Evolutionary conservation across 2,329 filamentous ascomycete species (phyloP), one percentile per base, ranked within the genome.

Genomic region (Orbilia oligospora): DNA sequence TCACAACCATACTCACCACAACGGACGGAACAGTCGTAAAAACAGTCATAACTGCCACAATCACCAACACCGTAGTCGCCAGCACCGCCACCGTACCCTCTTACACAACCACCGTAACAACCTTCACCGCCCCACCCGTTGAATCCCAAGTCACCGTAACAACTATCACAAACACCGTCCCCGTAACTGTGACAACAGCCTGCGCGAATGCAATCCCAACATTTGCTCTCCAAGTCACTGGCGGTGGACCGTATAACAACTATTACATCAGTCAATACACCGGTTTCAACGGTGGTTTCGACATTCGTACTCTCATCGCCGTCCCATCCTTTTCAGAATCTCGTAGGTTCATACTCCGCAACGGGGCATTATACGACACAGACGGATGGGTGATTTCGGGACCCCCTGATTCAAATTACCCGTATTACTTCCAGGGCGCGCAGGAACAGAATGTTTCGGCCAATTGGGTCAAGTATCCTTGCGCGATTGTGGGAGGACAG

Each of bases 171-270:
- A 48, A 48, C 36, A 64, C 38, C 10, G 36, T 24, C 3, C 30
- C 63, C 6, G 24, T 53, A 6, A 66, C 63, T 5, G 46, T 66
- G 20, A 67, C 46, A 1, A 67, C 48, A 30, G 30, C 64, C 16
- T 67, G 64, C 18, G 46, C 64, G 10, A 44, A 41, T n/a, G 8
- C 46, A 0, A 14, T 67, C 9, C 64, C 64, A 55, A 67, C 46
- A 1, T 67, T 67, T 46, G 48, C 64, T 10, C 46, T 67, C 5
- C 46, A 67, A n/a, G 24, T 67, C 46, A 67, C 46, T 36, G 64
- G 48, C 48, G 64, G 64, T 14, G 64, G 46, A 20, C 46, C 64
- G 10, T 67, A 67, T 16, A 67, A 67, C 46, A 55, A 55, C 64
- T 27, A 67, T 0, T 67, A 67, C 18, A 53, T 67, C 48, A 22